Conservation (phyloP, 2,329 filamentous ascomycete genomes). For the Penicillium oxalicum region DNA sequence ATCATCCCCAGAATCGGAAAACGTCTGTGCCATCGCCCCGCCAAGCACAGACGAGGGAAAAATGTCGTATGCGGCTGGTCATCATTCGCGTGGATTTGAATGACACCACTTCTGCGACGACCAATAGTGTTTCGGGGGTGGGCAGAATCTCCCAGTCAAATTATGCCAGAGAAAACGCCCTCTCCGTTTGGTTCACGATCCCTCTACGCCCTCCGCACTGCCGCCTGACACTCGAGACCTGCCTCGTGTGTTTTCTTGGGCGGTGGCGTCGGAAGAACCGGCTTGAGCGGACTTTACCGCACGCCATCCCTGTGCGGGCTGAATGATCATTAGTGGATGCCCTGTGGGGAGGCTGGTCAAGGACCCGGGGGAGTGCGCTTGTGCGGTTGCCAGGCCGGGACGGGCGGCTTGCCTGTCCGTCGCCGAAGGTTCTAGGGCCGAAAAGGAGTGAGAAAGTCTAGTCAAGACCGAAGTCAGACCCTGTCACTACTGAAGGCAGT, state of each 20-base stretch:
- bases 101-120: no score
- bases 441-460: no score
- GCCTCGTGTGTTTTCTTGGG: neutral
- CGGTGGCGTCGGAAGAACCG: conserved; percentile 4
- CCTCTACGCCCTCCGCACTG: no score
- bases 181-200: no score
- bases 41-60: neutral
- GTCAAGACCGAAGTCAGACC: neutral
- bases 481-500: neutral
- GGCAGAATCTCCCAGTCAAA: no score
- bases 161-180: no score
- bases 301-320: conserved; percentile 1
- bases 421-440: no score
- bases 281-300: neutral
- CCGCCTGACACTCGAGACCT: no score
- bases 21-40: neutral
- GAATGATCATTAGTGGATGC: neutral
- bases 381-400: neutral
- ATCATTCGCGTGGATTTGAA: neutral
- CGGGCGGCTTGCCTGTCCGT: neutral
- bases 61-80: no score
- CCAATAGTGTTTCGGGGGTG: no score
- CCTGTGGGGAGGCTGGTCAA: neutral
- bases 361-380: neutral
- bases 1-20: neutral